Evolutionary conservation across 2,329 filamentous ascomycete genomes (phyloP).

Genomic region (Colletotrichum somersetense): DNA sequence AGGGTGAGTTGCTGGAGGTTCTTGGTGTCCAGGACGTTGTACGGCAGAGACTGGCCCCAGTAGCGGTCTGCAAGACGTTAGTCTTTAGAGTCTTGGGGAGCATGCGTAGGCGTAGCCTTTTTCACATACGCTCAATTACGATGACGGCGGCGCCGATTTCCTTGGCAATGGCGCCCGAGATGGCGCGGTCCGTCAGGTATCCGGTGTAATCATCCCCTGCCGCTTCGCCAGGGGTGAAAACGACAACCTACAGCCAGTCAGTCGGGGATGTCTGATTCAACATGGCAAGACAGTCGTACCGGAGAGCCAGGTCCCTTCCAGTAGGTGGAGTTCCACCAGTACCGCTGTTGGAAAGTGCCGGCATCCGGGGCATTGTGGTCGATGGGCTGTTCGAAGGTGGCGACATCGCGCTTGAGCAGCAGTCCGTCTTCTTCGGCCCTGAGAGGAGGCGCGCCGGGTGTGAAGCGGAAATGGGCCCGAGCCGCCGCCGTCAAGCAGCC

Average conservation of each 20-base stretch:
- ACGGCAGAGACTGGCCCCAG: constrained; percentile 69
- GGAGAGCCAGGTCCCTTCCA: constrained; percentile 68
- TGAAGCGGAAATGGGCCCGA: constrained; percentile 25
- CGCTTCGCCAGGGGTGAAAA: constrained; percentile 67
- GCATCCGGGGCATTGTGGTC: constrained; percentile 69
- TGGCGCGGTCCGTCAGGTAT: constrained; percentile 63
- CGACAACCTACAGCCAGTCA: constrained; percentile 53
- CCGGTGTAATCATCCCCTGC: constrained; percentile 59
- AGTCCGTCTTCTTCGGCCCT: constrained; percentile 16
- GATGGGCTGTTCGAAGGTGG: constrained; percentile 65
- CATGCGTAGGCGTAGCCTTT: neutral
- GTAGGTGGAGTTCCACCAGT: constrained; percentile 63
- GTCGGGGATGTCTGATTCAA: constrained; percentile 5
- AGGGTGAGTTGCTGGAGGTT: constrained; percentile 68
- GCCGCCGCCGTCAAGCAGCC: constrained; percentile 28
- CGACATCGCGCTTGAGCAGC: constrained; percentile 28
- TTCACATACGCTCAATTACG: constrained; percentile 63
- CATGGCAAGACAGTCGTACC: constrained; percentile 48
- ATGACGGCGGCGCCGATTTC: constrained; percentile 66
- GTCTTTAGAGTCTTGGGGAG: constrained; percentile 21
- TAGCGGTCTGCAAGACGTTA: constrained; percentile 61
- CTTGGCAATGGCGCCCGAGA: constrained; percentile 65
- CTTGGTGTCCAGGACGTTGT: constrained; percentile 61
- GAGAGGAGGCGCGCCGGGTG: constrained; percentile 30
- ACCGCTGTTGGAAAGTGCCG: constrained; percentile 57